Base-by-base conservation (phyloP, 345 rosid genomes). In the Arabis alpina region DNA sequence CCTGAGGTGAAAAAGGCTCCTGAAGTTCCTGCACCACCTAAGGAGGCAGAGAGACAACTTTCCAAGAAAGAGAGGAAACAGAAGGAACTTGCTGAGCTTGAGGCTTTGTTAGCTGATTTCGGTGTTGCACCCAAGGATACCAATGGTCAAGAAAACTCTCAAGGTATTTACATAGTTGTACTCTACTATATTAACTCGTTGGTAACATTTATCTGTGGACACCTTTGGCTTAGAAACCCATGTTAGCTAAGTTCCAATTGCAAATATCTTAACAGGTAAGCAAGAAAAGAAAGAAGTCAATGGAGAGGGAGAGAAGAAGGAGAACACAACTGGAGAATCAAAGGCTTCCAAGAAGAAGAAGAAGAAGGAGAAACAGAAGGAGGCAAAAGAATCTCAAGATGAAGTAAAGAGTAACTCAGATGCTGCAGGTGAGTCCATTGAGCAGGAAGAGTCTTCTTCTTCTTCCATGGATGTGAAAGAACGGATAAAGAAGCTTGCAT, bases 1-100 rank as follows among this genome's bases (percentile, higher is more conserved):
- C 81, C 84, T 12, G 79, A 61, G 57, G 84, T 55, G 42, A 74
- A 64, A 76, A 85, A 73, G 76, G 56, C 79, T 70, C 64, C 82
- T 58, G 84, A 81, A 77, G 82, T 54, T 75, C 65, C 83, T 74
- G 77, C 72, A 23, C 79, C 73, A 10, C 82, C 79, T 9, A 92
- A 86, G 80, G 96, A 89, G 66, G 53, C 92, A 58, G 98, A 89
- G 70, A 92, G 90, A 64, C 92, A 92, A 71, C 98, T 92, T 36
- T 87, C 98, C 5, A 92, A 92, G 78, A 89, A 89, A 76, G 96
- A 92, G 82, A 76, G 75, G 80, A 92, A 89, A 77, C 87, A 85
- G 75, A 92, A 92, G 75, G 96, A 85, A 69, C 96, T 92, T 78
- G 96, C 79, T 28, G 98, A 92, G 78, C 89, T 92, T 41, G 96